phyloP scores from a whole-genome alignment of 371 early-diverging fungal species.

The Haplosporangium sp. region DNA sequence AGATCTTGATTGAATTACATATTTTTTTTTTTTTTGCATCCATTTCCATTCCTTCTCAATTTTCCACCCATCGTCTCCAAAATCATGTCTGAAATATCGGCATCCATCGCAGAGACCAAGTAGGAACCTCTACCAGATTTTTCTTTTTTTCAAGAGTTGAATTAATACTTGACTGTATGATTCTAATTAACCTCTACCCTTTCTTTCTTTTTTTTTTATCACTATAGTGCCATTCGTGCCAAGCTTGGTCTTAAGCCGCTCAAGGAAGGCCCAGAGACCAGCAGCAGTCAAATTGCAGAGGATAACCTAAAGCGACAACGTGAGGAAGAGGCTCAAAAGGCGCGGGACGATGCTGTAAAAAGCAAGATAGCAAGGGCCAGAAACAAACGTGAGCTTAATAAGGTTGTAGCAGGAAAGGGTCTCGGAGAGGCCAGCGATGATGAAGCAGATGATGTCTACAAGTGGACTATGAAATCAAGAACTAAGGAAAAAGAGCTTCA shows the following conservation, averaged over 20 bases:
- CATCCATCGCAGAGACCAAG: slow-evolving; percentile 77
- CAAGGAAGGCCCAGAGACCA: slow-evolving; percentile 59
- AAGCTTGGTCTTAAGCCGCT: slow-evolving; percentile 80
- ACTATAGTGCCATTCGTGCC: slow-evolving; percentile 56
- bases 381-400: slow-evolving; percentile 66
- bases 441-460: slow-evolving; percentile 60
- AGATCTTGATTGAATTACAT: background rate
- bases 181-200: background rate
- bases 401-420: slow-evolving; percentile 75
- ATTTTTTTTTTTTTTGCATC: background rate
- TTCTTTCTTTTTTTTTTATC: background rate
- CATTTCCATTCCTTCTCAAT: background rate
- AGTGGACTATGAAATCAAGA: slow-evolving; percentile 72
- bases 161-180: background rate
- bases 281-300: slow-evolving; percentile 66
- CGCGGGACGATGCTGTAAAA: slow-evolving; percentile 62
- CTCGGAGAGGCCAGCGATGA: slow-evolving; percentile 78
- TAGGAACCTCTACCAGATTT: slow-evolving; percentile 39
- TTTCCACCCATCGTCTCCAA: background rate
- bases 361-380: slow-evolving; percentile 72
- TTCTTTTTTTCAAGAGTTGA: no score
- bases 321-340: slow-evolving; percentile 62
- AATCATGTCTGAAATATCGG: slow-evolving; percentile 55
- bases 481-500: slow-evolving; percentile 60
- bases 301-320: slow-evolving; percentile 72